A percentile compares a stretch with the other conserved stretches of the same genome.
phyloP scores from a whole-genome alignment of 2,329 filamentous ascomycete species.

The Cladophialophora psammophila region DNA sequence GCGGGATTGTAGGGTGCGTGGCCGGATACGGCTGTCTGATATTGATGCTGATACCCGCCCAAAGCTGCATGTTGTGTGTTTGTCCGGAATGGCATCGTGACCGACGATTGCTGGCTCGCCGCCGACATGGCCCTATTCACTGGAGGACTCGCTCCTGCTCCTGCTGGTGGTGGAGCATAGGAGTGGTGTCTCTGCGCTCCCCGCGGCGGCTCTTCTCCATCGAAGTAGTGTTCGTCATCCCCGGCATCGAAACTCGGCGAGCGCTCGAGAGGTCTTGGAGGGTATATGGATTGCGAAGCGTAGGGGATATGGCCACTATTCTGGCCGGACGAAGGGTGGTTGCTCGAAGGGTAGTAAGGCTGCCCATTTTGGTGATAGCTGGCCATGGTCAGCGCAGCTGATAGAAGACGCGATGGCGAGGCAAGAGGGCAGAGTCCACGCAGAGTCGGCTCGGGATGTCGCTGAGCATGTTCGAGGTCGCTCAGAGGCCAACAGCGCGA shows the following conservation, averaged over 20 bases:
- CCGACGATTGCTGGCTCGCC: conserved; percentile 45
- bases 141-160: conserved; percentile 20
- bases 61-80: conserved; percentile 52
- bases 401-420: conserved; percentile 18
- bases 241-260: conserved; percentile 77
- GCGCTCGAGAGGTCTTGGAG: conserved; percentile 56
- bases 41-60: conserved; percentile 61
- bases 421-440: conserved; percentile 30
- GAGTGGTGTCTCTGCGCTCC: conserved; percentile 27
- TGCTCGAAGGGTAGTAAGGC: conserved; percentile 51
- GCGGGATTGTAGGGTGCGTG: conserved; percentile 68
- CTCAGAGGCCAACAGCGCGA: conserved; percentile 13
- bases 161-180: conserved; percentile 19
- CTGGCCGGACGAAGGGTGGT: conserved; percentile 44
- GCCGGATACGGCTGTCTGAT: conserved; percentile 51
- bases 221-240: conserved; percentile 69
- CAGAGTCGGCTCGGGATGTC: conserved; percentile 25
- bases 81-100: conserved; percentile 48
- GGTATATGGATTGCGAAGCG: conserved; percentile 40
- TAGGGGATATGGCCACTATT: conserved; percentile 54
- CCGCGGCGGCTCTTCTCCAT: conserved; percentile 41
- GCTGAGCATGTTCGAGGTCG: conserved; percentile 34
- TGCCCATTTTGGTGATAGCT: conserved; percentile 65
- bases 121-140: conserved; percentile 48
- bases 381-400: conserved; percentile 54